Evolutionary conservation across 257 asterid genomes (phyloP).

Genomic region (Paraleonurus japonicus): DNA sequence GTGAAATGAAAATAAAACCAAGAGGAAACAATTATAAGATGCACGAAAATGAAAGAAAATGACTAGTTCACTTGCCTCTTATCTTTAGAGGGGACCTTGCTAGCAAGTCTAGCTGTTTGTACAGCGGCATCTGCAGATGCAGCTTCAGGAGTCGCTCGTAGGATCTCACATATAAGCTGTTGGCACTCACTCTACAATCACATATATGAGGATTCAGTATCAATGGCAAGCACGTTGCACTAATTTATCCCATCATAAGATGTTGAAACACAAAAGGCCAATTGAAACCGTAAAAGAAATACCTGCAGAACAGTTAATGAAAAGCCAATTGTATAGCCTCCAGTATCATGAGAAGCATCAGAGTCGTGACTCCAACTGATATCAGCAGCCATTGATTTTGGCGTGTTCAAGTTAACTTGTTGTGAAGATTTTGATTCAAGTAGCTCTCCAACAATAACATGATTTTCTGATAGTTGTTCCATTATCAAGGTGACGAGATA

Average conservation of each 20-base stretch:
- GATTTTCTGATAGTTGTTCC: conserved; percentile 70
- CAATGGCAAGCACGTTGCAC: background rate
- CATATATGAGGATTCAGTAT: conserved; percentile 8
- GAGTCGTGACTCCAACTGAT: conserved; percentile 80
- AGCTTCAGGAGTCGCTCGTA: conserved; percentile 99
- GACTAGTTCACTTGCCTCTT: conserved; percentile 68
- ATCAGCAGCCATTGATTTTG: conserved; percentile 71
- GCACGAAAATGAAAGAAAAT: conserved; percentile 20
- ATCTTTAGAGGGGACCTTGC: conserved; percentile 84
- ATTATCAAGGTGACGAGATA: conserved; percentile 26
- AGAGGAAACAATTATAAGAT: conserved; percentile 9
- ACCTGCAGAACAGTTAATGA: conserved; percentile 96
- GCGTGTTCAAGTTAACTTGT: conserved; percentile 84
- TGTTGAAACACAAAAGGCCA: conserved; percentile 15
- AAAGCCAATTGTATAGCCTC: conserved; percentile 91
- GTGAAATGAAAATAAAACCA: background rate
- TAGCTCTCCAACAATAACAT: conserved; percentile 95
- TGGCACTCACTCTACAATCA: conserved; percentile 93
- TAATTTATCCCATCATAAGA: conserved; percentile 5
- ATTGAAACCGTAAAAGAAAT: conserved; percentile 25
- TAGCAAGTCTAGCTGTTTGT: conserved; percentile 95
- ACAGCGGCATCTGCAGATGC: conserved; percentile 99
- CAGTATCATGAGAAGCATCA: conserved; percentile 79
- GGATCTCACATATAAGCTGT: conserved; percentile 96
- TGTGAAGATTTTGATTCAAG: conserved; percentile 92